Evolutionary conservation across 2,329 filamentous ascomycete genomes (phyloP), one percentile per base, ranked within the genome.

Genomic region (Periconia digitata): DNA sequence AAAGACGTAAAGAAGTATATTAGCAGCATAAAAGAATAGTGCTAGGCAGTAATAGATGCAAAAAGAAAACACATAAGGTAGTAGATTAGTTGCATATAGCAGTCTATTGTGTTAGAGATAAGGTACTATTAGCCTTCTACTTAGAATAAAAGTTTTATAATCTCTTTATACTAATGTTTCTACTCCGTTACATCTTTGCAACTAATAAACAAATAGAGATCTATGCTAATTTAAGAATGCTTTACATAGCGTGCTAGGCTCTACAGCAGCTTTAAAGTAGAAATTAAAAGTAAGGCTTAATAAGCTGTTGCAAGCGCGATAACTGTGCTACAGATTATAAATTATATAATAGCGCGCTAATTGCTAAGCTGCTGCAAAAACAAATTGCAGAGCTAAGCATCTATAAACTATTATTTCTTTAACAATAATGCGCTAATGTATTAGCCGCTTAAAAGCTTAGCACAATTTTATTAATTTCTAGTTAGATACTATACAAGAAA

Each of bases 21-120:
- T 39, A 20, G 16, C 15, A 47, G 42, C 34, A 55, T 52, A 46
- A 49, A 44, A 13, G 45, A 49, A 40, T 43, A 46, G 39, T 52
- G 49, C 44, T 21, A 41, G 39, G 49, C 44, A 27, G 43, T 52
- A 24, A 44, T 52, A 18, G 23, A 46, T 13, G 49, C 52, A 21
- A 44, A 49, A 32, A 44, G 44, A 43, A 48, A 45, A 18, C 48
- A 51, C 43, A 54, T 39, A 35, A 49, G 47, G 40, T 49, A 43
- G 50, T 49, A 20, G 43, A 38, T 38, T 13, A 7, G 24, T 27
- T 13, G 6, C 24, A 27, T 27, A 13, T 27, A 27, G 13, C 13
- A 27, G 13, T 13, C 24, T 13, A 27, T 27, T 27, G 24, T n/a
- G n/a, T n/a, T n/a, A n/a, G n/a, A n/a, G n/a, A n/a, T n/a, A n/a